Conservation (phyloP, 2,329 filamentous ascomycete genomes). For the Colletotrichum sansevieriae region DNA sequence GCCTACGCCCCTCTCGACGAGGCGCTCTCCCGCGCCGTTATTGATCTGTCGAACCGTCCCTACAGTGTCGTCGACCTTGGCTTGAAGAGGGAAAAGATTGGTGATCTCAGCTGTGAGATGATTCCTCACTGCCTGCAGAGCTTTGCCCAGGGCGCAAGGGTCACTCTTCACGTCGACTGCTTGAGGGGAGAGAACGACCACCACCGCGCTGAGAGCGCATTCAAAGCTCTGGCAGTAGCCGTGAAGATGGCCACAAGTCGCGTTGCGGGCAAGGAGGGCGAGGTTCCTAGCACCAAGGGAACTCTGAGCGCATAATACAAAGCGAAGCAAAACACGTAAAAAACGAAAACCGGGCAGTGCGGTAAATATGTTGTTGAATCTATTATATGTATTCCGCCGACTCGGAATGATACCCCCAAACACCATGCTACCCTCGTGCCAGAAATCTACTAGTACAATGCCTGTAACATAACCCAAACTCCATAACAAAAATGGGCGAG, state of each 20-base stretch:
- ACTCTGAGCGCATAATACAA: slow-evolving; percentile 71
- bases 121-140: slow-evolving; percentile 94
- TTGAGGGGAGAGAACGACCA: slow-evolving; percentile 93
- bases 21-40: slow-evolving; percentile 90
- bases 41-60: slow-evolving; percentile 94
- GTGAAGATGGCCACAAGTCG: slow-evolving; percentile 81
- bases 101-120: slow-evolving; percentile 95
- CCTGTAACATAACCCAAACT: slow-evolving; percentile 29
- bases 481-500: slow-evolving; percentile 27
- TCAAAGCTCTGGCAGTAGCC: slow-evolving; percentile 95
- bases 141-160: slow-evolving; percentile 89
- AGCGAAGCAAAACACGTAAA: slow-evolving; percentile 17
- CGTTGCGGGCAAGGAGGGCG: slow-evolving; percentile 85
- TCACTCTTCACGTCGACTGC: slow-evolving; percentile 97
- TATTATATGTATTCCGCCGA: slow-evolving; percentile 28
- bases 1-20: slow-evolving; percentile 96
- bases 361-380: slow-evolving; percentile 28
- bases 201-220: slow-evolving; percentile 94
- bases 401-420: slow-evolving; percentile 41
- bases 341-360: slow-evolving; percentile 4
- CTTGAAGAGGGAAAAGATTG: slow-evolving; percentile 91
- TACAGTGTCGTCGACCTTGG: slow-evolving; percentile 87
- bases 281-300: slow-evolving; percentile 96
- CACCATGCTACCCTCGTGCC: slow-evolving; percentile 40
- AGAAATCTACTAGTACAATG: slow-evolving; percentile 35